Conservation (phyloP, 345 rosid genomes). For the Aquilaria malaccensis region DNA sequence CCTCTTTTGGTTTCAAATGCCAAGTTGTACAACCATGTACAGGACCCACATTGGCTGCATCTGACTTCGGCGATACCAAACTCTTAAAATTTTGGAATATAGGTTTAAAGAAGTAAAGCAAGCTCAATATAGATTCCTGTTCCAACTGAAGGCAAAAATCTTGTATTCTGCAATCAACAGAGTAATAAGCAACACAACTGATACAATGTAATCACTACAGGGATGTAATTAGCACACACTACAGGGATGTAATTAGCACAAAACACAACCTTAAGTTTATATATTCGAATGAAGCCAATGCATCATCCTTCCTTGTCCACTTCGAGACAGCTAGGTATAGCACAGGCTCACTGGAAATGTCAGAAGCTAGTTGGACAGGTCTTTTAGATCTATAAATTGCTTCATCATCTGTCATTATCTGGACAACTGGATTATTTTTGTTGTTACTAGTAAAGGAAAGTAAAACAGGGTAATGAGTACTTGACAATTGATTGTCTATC, state of each 20-base stretch:
- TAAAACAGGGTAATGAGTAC: conserved; percentile 73
- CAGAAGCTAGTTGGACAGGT: conserved; percentile 29
- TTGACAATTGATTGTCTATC: conserved; percentile 75
- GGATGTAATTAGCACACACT: conserved; percentile 8
- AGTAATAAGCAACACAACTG: conserved; percentile 16
- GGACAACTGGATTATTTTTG: conserved; percentile 35
- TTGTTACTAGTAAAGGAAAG: conserved; percentile 61
- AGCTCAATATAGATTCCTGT: conserved; percentile 61
- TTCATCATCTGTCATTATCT: conserved; percentile 36
- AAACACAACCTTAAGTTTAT: conserved; percentile 51
- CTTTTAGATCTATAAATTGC: conserved; percentile 25
- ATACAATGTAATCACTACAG: conserved; percentile 5
- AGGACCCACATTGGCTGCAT: conserved; percentile 38
- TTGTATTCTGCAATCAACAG: conserved; percentile 56
- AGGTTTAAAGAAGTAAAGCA: conserved; percentile 60
- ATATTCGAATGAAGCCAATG: conserved; percentile 75
- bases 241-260: conserved; percentile 8
- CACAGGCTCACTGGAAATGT: conserved; percentile 42
- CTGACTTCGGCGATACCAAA: conserved; percentile 48
- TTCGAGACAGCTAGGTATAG: conserved; percentile 45
- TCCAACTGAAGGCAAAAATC: conserved; percentile 86
- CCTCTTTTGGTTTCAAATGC: conserved; percentile 26
- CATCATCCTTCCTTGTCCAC: conserved; percentile 83
- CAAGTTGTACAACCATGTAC: conserved; percentile 17
- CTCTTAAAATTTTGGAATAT: conserved; percentile 55